These are phyloP conservation scores for Phytophthora fragariae DNA, from an alignment of 352 stramenopile genomes.

Conservation along the genomic window DNA sequence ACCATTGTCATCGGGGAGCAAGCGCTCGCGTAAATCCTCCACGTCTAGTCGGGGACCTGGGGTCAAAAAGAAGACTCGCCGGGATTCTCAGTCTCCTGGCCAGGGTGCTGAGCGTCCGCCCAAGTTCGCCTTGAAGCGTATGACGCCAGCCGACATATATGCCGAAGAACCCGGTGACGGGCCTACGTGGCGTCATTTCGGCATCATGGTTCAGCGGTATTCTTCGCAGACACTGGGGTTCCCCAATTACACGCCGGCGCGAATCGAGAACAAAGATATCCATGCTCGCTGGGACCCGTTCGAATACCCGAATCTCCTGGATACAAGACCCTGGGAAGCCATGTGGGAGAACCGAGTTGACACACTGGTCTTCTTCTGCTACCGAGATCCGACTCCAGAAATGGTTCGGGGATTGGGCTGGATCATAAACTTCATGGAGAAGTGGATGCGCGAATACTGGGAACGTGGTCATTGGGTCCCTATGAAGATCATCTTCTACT, in stretches of 20 bases:
- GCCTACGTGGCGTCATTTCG: neutral
- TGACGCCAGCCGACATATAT: too few relatives aligned
- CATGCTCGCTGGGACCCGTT: conserved; percentile 1
- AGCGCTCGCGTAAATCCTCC: too few relatives aligned
- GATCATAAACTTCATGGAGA: conserved; percentile 1
- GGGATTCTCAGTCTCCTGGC: too few relatives aligned
- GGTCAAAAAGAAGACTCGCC: too few relatives aligned
- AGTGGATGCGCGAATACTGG: neutral
- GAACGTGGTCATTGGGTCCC: conserved; percentile 2
- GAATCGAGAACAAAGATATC: neutral
- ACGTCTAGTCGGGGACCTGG: too few relatives aligned
- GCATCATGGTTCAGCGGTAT: neutral
- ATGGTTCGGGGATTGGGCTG: too few relatives aligned
- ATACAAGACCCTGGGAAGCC: neutral
- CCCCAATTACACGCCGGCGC: neutral
- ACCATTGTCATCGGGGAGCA: too few relatives aligned
- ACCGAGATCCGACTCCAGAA: neutral
- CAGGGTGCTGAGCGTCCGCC: too few relatives aligned
- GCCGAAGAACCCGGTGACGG: too few relatives aligned
- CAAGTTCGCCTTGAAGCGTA: too few relatives aligned
- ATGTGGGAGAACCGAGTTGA: neutral
- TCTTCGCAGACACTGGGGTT: neutral
- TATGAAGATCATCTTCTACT: neutral
- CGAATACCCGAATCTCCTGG: neutral
- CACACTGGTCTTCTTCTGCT: neutral